These are phyloP conservation scores for Aureobasidium subglaciale DNA, from an alignment of 2,329 filamentous ascomycete species.

Conservation along the genomic window DNA sequence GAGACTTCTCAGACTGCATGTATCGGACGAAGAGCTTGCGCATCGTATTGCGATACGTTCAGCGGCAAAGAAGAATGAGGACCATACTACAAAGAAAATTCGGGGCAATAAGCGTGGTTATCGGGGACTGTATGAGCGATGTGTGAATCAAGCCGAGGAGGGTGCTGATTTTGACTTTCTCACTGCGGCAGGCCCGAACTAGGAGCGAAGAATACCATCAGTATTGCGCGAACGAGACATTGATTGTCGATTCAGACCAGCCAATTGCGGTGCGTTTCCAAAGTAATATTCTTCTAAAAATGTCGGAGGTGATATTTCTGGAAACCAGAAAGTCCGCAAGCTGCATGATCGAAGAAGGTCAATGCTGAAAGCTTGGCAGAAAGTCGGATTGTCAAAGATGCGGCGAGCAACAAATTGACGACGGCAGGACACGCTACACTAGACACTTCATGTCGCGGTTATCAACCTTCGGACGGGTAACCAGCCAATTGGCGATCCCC, in stretches of 20 bases:
- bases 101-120: conserved; percentile 43
- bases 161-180: conserved; percentile 59
- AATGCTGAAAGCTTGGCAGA: conserved; percentile 6
- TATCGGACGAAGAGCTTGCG: conserved; percentile 37
- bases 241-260: too few relatives aligned
- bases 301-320: neutral
- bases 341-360: neutral
- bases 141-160: conserved; percentile 53
- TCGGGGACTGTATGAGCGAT: conserved; percentile 51
- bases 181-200: conserved; percentile 26
- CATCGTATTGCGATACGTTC: conserved; percentile 26
- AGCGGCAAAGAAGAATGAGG: conserved; percentile 23
- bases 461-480: neutral
- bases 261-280: neutral
- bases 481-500: neutral
- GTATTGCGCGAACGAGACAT: too few relatives aligned
- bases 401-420: conserved; percentile 6
- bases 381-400: conserved; percentile 9
- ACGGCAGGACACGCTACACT: neutral
- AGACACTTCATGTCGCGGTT: conserved; percentile 6
- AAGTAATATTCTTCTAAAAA: too few relatives aligned
- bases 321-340: neutral
- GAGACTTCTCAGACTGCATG: conserved; percentile 35
- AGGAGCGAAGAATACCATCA: neutral
- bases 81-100: conserved; percentile 22